Base-by-base conservation (phyloP, 164 flowering plant species). In the Buxus sempervirens region DNA sequence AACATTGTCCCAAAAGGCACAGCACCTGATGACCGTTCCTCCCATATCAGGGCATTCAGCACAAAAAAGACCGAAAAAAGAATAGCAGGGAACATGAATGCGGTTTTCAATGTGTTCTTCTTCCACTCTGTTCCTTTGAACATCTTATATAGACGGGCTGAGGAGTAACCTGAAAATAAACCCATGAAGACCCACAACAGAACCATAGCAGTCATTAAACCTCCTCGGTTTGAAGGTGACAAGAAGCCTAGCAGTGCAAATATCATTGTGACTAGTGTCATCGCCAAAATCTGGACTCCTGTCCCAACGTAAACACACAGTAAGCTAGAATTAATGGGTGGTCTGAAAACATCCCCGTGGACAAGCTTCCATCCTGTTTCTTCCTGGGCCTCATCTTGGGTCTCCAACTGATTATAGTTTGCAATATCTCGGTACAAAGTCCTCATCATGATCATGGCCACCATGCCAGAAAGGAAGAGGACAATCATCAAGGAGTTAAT, bases 391-490 rank as follows among this genome's bases (percentile, higher is more conserved):
- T 82, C 85, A 63, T 82, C 85, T 51, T 79, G 85, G 20, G 85
- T 78, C 64, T 82, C 85, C 74, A 80, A 66, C 61, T 80, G 86
- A 63, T 83, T 78, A 60, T 80, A 83, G 69, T 82, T 82, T 27
- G 82, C 70, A 48, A 82, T 80, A 68, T 82, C 85, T 66, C 73
- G 78, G 73, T 82, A 82, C 0, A 80, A 72, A 62, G 82, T 80
- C 70, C 86, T 72, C 86, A 82, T 80, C 86, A 82, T 82, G 71
- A 82, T 82, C 83, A 80, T 82, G 22, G n/a, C n/a, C n/a, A n/a
- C n/a, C n/a, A n/a, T n/a, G n/a, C n/a, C n/a, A n/a, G n/a, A n/a
- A n/a, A n/a, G 83, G 71, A 82, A 82, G 32, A 82, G 77, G 60
- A 82, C 82, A 63, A 80, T 80, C 86, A 82, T 80, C 70, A 80